These are phyloP conservation scores for Bertia moriformis DNA, from an alignment of 2,329 filamentous ascomycete species.

Conservation along the genomic window DNA sequence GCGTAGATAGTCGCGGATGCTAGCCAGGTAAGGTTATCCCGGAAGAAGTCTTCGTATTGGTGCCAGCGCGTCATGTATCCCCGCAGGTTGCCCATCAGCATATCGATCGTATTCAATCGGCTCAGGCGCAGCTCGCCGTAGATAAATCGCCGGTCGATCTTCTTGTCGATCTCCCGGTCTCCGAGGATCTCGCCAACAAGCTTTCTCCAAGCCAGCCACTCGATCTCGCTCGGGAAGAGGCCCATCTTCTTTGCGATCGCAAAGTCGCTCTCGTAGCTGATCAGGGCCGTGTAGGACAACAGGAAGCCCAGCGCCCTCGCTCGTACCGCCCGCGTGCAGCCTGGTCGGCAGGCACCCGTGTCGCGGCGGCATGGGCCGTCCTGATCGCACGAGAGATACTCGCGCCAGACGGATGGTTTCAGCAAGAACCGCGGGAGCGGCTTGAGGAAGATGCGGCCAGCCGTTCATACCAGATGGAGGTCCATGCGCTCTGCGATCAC, in stretches of 20 bases:
- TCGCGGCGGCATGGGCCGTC: not conserved
- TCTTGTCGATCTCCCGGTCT: conserved; percentile 11
- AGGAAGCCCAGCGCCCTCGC: conserved; percentile 20
- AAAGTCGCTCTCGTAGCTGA: conserved; percentile 22
- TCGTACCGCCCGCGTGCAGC: conserved; percentile 5
- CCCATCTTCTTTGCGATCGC: conserved; percentile 15
- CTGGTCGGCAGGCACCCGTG: not conserved
- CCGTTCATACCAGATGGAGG: conserved; percentile 23
- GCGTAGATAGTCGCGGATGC: conserved; percentile 1
- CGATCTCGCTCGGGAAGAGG: conserved; percentile 17
- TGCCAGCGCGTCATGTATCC: conserved; percentile 3
- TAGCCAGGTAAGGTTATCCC: conserved; percentile 8
- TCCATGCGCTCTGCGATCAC: conserved; percentile 19
- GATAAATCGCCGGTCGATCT: conserved; percentile 19
- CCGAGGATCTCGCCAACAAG: conserved; percentile 15
- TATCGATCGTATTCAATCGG: conserved; percentile 12
- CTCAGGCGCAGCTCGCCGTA: conserved; percentile 23
- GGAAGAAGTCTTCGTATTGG: conserved; percentile 7
- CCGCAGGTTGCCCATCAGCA: conserved; percentile 2
- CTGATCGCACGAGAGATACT: conserved; percentile 5
- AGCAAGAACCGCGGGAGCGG: conserved; percentile 24
- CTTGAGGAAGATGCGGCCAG: conserved; percentile 21
- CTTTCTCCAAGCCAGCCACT: conserved; percentile 21
- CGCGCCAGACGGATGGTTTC: conserved; percentile 16
- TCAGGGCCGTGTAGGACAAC: conserved; percentile 18